Evolutionary conservation across 768 basidiomycete genomes (phyloP).

Genomic region (Leccinum fibrillosum): DNA sequence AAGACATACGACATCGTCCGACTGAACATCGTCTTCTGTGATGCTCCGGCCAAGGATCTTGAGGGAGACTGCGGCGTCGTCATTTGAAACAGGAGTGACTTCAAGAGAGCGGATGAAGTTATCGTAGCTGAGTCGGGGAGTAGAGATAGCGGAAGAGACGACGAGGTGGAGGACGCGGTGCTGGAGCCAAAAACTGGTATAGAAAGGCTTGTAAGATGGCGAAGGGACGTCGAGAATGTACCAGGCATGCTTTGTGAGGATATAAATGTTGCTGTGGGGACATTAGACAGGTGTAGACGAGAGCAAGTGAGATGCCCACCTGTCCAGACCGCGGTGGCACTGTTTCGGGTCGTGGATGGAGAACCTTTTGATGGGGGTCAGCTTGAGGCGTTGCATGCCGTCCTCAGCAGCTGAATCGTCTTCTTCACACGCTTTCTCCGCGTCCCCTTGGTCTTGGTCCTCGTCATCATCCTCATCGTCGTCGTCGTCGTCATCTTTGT

Average conservation of each 20-base stretch:
- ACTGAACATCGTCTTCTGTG: conserved; percentile 39
- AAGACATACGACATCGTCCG: conserved; percentile 45
- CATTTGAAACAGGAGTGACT: conserved; percentile 27
- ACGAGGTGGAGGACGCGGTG: conserved; percentile 52
- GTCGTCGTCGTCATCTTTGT: conserved; percentile 30
- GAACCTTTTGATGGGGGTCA: conserved; percentile 46
- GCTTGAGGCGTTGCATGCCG: conserved; percentile 32
- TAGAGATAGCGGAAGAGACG: conserved; percentile 34
- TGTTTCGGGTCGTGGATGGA: conserved; percentile 40
- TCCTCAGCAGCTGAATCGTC: conserved; percentile 3
- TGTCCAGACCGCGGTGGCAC: conserved; percentile 35
- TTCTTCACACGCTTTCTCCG: conserved; percentile 9
- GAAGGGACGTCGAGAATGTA: conserved; percentile 61
- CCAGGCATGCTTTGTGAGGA: conserved; percentile 64
- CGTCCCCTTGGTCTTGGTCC: conserved; percentile 21
- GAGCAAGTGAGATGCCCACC: conserved; percentile 29
- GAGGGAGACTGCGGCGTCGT: conserved; percentile 30
- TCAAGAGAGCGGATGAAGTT: conserved; percentile 38
- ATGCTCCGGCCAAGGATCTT: conserved; percentile 45
- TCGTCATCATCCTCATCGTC: conserved; percentile 24
- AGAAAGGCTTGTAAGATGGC: conserved; percentile 42
- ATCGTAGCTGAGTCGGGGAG: conserved; percentile 36
- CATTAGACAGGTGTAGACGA: conserved; percentile 9
- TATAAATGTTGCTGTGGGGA: conserved; percentile 52
- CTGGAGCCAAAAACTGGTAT: conserved; percentile 43